Base-by-base conservation (phyloP, 2,329 filamentous ascomycete species). In the Aspergillus calidoustus region DNA sequence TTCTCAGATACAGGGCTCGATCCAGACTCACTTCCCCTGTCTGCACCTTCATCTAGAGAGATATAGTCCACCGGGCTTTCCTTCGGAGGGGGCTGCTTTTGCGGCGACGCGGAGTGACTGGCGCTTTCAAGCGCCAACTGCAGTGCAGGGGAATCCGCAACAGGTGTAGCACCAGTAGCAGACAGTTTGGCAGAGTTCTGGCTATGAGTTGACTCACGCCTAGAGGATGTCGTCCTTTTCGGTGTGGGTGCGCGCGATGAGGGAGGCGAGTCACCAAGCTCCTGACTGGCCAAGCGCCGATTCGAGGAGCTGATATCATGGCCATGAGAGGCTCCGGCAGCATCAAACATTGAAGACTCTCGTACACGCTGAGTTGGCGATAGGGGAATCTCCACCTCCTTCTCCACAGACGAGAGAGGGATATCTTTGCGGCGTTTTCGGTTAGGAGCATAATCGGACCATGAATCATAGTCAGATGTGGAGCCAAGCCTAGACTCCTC, bases 381-480 rank as follows among this genome's bases (percentile, higher is more conserved):
- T 4, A 43, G 58, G 5, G 67, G 66, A 30, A 69, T 65, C 28
- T 61, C 66, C 19, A 67, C 28, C 19, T 59, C 57, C n/a, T 62
- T 54, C 25, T 74, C 73, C 15, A 74, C 69, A 15, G 73, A 74
- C 3, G 63, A 63, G n/a, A 74, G 47, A 8, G 71, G 71, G 7
- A 66, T 23, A 53, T 73, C 68, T n/a, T 58, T 62, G n/a, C 59
- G 62, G n/a, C 59, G 62, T n/a, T 46, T 23, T 4, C 31, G 48
- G 15, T 28, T 41, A 31, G 54, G 41, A 4, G 48, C 43, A 25
- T 28, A 61, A 23, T 43, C 38, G 19, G 49, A 53, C 56, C 59
- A 58, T 31, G 54, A 22, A 46, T 25, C 49, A n/a, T 41, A 41
- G 7, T 31, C 34, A n/a, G 50, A 8, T 49, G 34, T 15, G 52